A percentile compares a stretch with the other conserved stretches of the same genome.
These are phyloP conservation scores for Nelumbo lutea DNA, from an alignment of 164 flowering plant species.

Conservation along the genomic window DNA sequence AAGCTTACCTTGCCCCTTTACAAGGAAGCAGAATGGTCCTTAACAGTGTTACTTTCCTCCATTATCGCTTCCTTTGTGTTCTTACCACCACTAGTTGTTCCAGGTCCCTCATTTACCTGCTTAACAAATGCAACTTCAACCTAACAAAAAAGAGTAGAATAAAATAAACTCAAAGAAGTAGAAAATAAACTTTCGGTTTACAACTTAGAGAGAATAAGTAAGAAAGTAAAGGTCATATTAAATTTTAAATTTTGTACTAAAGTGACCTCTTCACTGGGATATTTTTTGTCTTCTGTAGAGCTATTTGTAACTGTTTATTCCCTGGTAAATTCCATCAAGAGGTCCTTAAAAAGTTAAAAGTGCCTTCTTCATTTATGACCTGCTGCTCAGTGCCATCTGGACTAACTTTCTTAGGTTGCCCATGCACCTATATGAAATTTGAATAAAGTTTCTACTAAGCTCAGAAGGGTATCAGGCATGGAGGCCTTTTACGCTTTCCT, in stretches of 20 bases:
- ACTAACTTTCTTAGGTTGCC: background rate
- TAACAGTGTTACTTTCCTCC: background rate
- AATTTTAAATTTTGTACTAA: background rate
- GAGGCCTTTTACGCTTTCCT: no score
- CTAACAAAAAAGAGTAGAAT: background rate
- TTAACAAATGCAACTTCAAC: background rate
- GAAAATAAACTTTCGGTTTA: background rate
- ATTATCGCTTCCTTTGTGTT: background rate
- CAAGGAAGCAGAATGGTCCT: background rate
- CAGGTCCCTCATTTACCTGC: background rate
- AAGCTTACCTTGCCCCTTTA: conserved; percentile 3
- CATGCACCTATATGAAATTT: background rate
- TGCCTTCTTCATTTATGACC: background rate
- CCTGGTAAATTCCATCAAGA: background rate
- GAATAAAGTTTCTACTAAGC: background rate
- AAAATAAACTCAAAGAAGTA: no score
- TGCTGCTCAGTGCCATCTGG: background rate
- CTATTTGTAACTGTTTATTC: conserved; percentile 6
- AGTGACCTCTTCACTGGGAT: background rate
- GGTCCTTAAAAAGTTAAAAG: background rate
- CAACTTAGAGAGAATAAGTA: background rate
- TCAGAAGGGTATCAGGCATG: no score
- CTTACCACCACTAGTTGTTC: background rate
- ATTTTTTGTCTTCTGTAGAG: conserved; percentile 4
- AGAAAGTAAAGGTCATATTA: background rate